phyloP scores from a whole-genome alignment of 1,284 basidiomycete species.

The Kwoniella shivajii region DNA sequence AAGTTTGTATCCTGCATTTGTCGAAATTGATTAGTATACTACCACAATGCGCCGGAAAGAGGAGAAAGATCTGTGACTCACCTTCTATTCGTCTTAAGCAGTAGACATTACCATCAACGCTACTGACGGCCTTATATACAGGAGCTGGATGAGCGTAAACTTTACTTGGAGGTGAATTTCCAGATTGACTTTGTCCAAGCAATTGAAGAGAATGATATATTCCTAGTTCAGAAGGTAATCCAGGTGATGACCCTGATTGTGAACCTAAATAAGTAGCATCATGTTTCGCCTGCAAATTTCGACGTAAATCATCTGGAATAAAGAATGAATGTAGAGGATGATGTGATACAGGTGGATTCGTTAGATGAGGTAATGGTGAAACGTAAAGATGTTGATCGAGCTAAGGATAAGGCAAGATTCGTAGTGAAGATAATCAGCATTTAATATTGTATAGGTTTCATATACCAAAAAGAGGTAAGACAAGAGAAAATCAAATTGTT shows the following conservation, averaged over 20 bases:
- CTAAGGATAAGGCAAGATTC: slow-evolving; percentile 52
- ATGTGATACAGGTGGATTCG: slow-evolving; percentile 52
- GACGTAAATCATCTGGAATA: slow-evolving; percentile 72
- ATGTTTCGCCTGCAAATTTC: slow-evolving; percentile 76
- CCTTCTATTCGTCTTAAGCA: slow-evolving; percentile 83
- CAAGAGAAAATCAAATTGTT: background rate
- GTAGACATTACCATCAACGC: slow-evolving; percentile 77
- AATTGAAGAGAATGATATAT: slow-evolving; percentile 72
- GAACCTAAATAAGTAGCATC: slow-evolving; percentile 65
- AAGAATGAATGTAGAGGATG: slow-evolving; percentile 61
- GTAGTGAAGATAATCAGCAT: too few relatives aligned
- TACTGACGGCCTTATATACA: slow-evolving; percentile 79
- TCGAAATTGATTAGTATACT: too few relatives aligned
- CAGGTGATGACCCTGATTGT: slow-evolving; percentile 50
- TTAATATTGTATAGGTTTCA: background rate
- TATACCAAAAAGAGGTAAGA: background rate
- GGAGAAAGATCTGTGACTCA: slow-evolving; percentile 55
- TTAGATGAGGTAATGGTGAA: slow-evolving; percentile 60
- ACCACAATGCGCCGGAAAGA: too few relatives aligned
- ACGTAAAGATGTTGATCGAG: slow-evolving; percentile 93
- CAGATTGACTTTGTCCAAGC: slow-evolving; percentile 11
- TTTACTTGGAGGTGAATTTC: slow-evolving; percentile 67
- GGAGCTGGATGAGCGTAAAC: slow-evolving; percentile 69
- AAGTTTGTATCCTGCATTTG: slow-evolving; percentile 81
- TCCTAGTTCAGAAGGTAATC: slow-evolving; percentile 82